These are phyloP conservation scores for Volutella citrinella DNA, from an alignment of 2,329 filamentous ascomycete genomes.

Conservation along the genomic window DNA sequence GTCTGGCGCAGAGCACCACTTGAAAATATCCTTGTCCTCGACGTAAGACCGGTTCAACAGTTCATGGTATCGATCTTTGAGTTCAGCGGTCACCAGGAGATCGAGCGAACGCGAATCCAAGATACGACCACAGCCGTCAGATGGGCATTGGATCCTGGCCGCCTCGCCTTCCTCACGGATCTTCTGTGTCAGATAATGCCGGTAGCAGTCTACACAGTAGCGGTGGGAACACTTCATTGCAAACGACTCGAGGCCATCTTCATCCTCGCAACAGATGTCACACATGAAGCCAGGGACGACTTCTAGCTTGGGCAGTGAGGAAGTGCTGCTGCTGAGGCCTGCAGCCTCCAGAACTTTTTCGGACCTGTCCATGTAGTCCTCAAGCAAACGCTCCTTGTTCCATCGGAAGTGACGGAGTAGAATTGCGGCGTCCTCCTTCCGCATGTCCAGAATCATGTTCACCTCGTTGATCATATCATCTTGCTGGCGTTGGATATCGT, in stretches of 20 bases:
- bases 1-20: constrained; percentile 98
- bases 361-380: constrained; percentile 91
- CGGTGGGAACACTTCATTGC: constrained; percentile 93
- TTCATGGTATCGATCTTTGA: constrained; percentile 69
- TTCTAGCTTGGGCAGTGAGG: constrained; percentile 64
- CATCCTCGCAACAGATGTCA: constrained; percentile 96
- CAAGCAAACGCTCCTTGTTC: constrained; percentile 94
- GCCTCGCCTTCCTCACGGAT: constrained; percentile 95
- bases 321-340: constrained; percentile 68
- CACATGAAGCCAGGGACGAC: constrained; percentile 76
- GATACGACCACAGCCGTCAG: constrained; percentile 81
- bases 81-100: constrained; percentile 61
- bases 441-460: constrained; percentile 84
- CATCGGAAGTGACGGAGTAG: constrained; percentile 85
- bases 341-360: constrained; percentile 79
- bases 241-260: constrained; percentile 72
- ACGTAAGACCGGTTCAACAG: constrained; percentile 93
- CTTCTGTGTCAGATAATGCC: constrained; percentile 87
- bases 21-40: constrained; percentile 91
- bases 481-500: constrained; percentile 82
- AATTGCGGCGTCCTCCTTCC: constrained; percentile 86
- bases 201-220: constrained; percentile 90
- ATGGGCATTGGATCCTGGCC: constrained; percentile 88
- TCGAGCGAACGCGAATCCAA: constrained; percentile 88
- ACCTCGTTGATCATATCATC: constrained; percentile 85